Base-by-base conservation (phyloP, 352 stramenopile genomes). In the Globisporangium mamillatum region DNA sequence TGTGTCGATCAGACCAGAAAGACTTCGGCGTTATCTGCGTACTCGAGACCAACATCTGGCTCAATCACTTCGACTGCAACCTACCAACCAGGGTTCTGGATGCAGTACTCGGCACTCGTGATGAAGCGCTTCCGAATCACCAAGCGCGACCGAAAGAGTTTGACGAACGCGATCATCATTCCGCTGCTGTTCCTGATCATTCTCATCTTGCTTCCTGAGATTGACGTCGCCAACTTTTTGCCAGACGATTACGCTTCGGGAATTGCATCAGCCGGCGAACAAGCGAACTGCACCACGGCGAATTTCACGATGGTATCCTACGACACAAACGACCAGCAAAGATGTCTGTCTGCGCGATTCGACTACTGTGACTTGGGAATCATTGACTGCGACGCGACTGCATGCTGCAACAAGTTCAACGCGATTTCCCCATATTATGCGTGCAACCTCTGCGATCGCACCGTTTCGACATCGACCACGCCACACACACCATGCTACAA, bases 51-150 rank as follows among this genome's bases (percentile, higher is more conserved):
- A 5, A 73, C 73, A 2, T 53, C 62, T 4, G 61, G 54, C 9
- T n/a, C 60, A 20, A 77, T 78, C 60, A 55, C 73, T 6, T 61
- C 68, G 38, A 68, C 75, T 18, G 57, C 32, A 46, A 76, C 74
- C 6, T 59, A 70, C 20, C n/a, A 56, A 7, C 71, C 72, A 10
- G 77, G 75, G 1, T 69, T 89, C 20, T 70, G 71, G 54, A 65
- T 63, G n/a, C 83, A 93, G 62, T 87, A 83, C 44, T 58, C 44
- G 0, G 80, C 76, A 6, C 64, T 91, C 1, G 10, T 90, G 50
- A 80, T 68, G 14, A 93, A 93, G 67, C 81, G 82, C 27, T 46
- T 90, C 20, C 80, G 79, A 5, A 89, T 91, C 53, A 75, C 85
- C 3, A 86, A 81, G 58, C 75, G 82, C 3, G 85, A 93, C 46